Conservation (phyloP, 176 grass and related monocot genomes). For the Musa schizocarpa region DNA sequence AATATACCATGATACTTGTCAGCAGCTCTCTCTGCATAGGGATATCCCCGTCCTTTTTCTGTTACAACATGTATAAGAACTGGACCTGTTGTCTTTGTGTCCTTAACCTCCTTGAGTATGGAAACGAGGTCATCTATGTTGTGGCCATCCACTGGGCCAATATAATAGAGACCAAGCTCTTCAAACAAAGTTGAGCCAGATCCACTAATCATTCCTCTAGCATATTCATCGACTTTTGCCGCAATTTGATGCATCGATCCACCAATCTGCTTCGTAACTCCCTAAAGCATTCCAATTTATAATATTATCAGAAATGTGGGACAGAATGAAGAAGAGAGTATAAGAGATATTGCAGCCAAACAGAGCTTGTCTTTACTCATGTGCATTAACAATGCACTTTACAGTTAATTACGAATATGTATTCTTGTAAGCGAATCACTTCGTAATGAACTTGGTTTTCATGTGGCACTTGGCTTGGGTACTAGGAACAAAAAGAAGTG, state of each 20-base stretch:
- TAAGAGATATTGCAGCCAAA: background rate
- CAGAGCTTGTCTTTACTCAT: too few species aligned
- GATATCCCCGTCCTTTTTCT: constrained; percentile 96
- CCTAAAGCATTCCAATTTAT: constrained; percentile 26
- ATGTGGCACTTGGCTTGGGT: too few species aligned
- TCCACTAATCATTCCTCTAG: constrained; percentile 97
- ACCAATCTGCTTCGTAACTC: constrained; percentile 86
- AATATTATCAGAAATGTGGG: background rate
- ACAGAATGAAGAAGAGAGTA: background rate
- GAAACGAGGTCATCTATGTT: constrained; percentile 78
- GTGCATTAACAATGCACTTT: too few species aligned
- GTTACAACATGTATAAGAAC: constrained; percentile 94
- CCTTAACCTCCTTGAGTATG: constrained; percentile 89
- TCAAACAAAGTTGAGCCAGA: constrained; percentile 74
- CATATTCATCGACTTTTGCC: constrained; percentile 98
- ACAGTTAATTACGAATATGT: too few species aligned
- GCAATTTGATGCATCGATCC: constrained; percentile 89
- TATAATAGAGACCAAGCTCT: constrained; percentile 97
- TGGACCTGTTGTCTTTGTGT: constrained; percentile 78
- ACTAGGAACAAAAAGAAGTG: too few species aligned
- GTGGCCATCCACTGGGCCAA: constrained; percentile 93
- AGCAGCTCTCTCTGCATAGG: constrained; percentile 81
- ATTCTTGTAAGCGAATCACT: too few species aligned
- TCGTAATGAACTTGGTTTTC: too few species aligned
- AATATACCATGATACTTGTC: constrained; percentile 90